These are phyloP conservation scores for Serendipita sp. DNA, from an alignment of 768 basidiomycete genomes.

Conservation along the genomic window DNA sequence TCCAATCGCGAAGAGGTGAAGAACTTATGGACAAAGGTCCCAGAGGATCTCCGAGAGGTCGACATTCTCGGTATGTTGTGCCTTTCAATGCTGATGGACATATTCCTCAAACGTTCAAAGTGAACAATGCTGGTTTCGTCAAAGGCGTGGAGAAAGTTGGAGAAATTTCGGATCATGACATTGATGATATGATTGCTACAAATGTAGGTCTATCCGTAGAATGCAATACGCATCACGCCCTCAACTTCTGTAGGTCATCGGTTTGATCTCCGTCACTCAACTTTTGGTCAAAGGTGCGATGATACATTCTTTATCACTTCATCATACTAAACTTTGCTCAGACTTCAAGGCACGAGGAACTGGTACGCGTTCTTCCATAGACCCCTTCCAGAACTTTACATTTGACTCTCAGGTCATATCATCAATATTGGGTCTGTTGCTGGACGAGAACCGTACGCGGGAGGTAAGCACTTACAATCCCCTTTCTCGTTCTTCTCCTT, in stretches of 20 bases:
- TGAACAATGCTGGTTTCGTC: conserved; percentile 82
- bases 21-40: conserved; percentile 53
- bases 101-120: conserved; percentile 15
- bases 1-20: conserved; percentile 60
- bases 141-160: conserved; percentile 79
- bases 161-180: conserved; percentile 54
- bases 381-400: neutral
- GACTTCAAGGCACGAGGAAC: conserved; percentile 61
- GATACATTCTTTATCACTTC: neutral
- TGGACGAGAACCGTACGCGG: conserved; percentile 72
- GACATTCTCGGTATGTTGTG: conserved; percentile 60
- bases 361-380: conserved; percentile 12
- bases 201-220: conserved; percentile 20
- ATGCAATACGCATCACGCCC: conserved; percentile 21
- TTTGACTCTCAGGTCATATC: conserved; percentile 47
- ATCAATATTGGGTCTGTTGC: conserved; percentile 95
- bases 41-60: conserved; percentile 48
- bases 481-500: neutral
- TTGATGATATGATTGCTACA: conserved; percentile 70
- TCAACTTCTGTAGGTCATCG: conserved; percentile 42
- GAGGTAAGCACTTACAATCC: conserved; percentile 61
- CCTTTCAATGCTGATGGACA: neutral
- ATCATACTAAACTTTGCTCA: conserved; percentile 18
- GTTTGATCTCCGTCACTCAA: conserved; percentile 72
- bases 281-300: conserved; percentile 41